These are phyloP conservation scores for Smallanthus sonchifolius DNA, from an alignment of 129 eudicot species.

Conservation along the genomic window DNA sequence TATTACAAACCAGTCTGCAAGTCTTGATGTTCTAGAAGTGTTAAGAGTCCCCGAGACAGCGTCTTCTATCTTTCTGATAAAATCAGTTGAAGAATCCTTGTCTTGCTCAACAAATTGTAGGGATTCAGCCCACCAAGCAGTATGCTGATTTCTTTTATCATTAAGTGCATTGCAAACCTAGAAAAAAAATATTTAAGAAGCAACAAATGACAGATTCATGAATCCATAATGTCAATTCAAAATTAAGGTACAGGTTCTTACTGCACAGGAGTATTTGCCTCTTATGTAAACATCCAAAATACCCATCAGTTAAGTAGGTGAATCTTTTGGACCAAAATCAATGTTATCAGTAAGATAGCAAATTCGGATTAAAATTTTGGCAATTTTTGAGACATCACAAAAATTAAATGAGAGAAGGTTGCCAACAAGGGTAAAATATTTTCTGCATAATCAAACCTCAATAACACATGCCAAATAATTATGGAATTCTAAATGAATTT, in stretches of 20 bases:
- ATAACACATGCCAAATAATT: slow-evolving; percentile 8
- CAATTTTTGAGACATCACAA: background rate
- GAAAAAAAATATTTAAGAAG: slow-evolving; percentile 5
- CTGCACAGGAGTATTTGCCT: background rate
- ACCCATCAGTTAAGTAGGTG: slow-evolving; percentile 2
- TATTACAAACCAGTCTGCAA: slow-evolving; percentile 64
- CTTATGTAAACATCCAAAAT: background rate
- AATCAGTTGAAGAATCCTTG: slow-evolving; percentile 50
- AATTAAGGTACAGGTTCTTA: background rate
- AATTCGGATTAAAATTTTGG: background rate
- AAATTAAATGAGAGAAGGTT: background rate
- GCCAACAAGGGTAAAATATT: background rate
- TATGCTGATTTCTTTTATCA: slow-evolving; percentile 44
- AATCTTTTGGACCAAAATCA: background rate
- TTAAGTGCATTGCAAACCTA: slow-evolving; percentile 51
- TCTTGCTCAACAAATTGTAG: slow-evolving; percentile 59
- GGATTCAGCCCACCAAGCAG: slow-evolving; percentile 85
- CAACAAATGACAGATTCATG: background rate
- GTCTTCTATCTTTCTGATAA: slow-evolving; percentile 69
- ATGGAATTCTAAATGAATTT: background rate
- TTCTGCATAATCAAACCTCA: slow-evolving; percentile 10
- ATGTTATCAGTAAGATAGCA: background rate
- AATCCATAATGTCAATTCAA: slow-evolving; percentile 1
- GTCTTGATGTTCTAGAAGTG: slow-evolving; percentile 48
- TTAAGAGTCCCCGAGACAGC: slow-evolving; percentile 62